Conservation (phyloP, 352 stramenopile species). For the Phytophthora pluvialis region DNA sequence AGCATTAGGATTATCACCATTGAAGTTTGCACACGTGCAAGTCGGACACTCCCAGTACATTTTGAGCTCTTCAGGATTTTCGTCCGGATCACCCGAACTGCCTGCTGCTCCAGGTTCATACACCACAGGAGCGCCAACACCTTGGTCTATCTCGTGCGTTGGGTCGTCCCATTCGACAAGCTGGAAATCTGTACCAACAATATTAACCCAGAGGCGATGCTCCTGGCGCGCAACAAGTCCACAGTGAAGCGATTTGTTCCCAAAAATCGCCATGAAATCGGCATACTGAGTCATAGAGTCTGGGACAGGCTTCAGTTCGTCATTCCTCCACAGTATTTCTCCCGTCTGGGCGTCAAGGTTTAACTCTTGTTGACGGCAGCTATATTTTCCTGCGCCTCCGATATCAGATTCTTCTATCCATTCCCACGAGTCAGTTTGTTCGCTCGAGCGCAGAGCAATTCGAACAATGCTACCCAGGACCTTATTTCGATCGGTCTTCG, state of each 20-base stretch:
- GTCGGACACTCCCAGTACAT: slow-evolving; percentile 91
- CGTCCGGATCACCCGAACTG: slow-evolving; percentile 9
- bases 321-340: slow-evolving; percentile 92
- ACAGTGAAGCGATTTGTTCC: slow-evolving; percentile 87
- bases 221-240: slow-evolving; percentile 86
- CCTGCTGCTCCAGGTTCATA: slow-evolving; percentile 38
- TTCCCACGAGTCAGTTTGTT: slow-evolving; percentile 63
- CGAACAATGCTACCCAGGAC: slow-evolving; percentile 73
- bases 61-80: slow-evolving; percentile 62
- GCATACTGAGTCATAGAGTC: slow-evolving; percentile 91
- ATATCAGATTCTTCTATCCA: slow-evolving; percentile 68
- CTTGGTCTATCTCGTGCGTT: slow-evolving; percentile 75
- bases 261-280: slow-evolving; percentile 88
- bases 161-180: slow-evolving; percentile 91
- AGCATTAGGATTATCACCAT: slow-evolving; percentile 80
- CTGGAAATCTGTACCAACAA: slow-evolving; percentile 88
- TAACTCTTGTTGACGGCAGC: slow-evolving; percentile 77
- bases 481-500: slow-evolving; percentile 36
- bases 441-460: slow-evolving; percentile 70
- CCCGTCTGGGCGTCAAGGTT: slow-evolving; percentile 88
- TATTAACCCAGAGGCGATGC: slow-evolving; percentile 89
- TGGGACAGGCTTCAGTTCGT: slow-evolving; percentile 90
- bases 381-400: slow-evolving; percentile 68
- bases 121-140: slow-evolving; percentile 68
- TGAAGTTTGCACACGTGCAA: slow-evolving; percentile 89